These are phyloP conservation scores for Delphinella strobiligena DNA, from an alignment of 2,329 filamentous ascomycete genomes.

Conservation along the genomic window DNA sequence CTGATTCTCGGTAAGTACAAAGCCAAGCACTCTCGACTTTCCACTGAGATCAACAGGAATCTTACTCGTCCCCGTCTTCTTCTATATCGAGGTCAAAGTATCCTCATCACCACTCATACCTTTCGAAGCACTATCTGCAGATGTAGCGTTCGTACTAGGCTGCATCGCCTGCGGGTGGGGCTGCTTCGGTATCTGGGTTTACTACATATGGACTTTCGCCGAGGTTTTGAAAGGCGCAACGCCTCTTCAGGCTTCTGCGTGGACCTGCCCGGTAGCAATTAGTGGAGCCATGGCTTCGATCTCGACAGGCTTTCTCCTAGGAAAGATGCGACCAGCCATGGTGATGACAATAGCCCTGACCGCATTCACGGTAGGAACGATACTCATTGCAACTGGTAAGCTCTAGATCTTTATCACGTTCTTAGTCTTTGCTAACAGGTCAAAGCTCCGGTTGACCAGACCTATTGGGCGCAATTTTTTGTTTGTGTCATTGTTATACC, in stretches of 20 bases:
- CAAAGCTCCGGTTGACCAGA: constrained; percentile 41
- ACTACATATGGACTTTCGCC: constrained; percentile 40
- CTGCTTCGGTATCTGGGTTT: constrained; percentile 43
- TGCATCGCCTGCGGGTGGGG: constrained; percentile 42
- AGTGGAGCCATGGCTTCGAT: constrained; percentile 35
- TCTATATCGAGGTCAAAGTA: constrained; percentile 31
- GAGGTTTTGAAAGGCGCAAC: constrained; percentile 28
- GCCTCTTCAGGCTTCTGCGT: constrained; percentile 34
- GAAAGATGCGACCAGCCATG: constrained; percentile 16
- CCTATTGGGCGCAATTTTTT: constrained; percentile 55
- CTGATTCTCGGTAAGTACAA: constrained; percentile 28
- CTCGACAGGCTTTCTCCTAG: constrained; percentile 19
- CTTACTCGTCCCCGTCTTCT: constrained; percentile 41
- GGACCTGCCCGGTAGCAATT: constrained; percentile 34
- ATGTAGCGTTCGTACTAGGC: constrained; percentile 42
- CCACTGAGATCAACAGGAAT: constrained; percentile 37
- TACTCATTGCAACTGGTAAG: constrained; percentile 31
- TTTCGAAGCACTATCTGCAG: constrained; percentile 34
- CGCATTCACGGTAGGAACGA: constrained; percentile 30
- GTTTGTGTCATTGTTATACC: constrained; percentile 46
- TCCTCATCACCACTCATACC: constrained; percentile 34
- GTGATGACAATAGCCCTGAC: constrained; percentile 27
- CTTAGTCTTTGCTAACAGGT: too few species aligned
- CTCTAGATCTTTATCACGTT: too few species aligned
- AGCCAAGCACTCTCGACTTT: too few species aligned